Conservation (phyloP, 1,139 yeast genomes). For the Pichia sp. region DNA sequence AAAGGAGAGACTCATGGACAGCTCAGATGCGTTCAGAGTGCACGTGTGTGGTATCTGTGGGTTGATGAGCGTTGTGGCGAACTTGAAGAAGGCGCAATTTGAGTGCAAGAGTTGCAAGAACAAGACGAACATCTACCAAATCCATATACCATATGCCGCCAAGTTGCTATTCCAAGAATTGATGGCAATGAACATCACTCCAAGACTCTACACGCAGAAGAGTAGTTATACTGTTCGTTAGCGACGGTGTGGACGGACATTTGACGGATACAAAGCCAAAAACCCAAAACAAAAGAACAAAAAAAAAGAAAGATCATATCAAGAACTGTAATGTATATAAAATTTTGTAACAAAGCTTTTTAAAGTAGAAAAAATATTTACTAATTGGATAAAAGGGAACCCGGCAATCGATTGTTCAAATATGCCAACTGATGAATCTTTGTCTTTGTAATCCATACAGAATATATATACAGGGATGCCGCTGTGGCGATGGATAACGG, state of each 20-base stretch:
- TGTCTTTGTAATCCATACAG: not conserved
- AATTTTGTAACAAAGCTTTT: slow-evolving; percentile 6
- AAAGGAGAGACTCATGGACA: slow-evolving; percentile 97
- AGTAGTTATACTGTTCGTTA: slow-evolving; percentile 31
- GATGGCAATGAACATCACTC: slow-evolving; percentile 97
- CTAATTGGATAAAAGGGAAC: not conserved
- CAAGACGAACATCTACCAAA: slow-evolving; percentile 96
- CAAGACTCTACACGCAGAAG: slow-evolving; percentile 68
- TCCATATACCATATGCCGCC: slow-evolving; percentile 96
- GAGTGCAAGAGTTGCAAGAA: slow-evolving; percentile 98
- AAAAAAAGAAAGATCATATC: not conserved
- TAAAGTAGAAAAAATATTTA: slow-evolving; percentile 2
- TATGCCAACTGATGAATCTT: too few species aligned
- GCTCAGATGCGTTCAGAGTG: slow-evolving; percentile 97
- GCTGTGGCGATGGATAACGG: not conserved
- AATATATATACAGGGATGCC: not conserved
- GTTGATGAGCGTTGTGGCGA: slow-evolving; percentile 95
- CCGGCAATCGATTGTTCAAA: too few species aligned
- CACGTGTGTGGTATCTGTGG: slow-evolving; percentile 99
- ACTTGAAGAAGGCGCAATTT: slow-evolving; percentile 92
- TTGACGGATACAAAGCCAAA: not conserved
- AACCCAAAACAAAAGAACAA: not conserved
- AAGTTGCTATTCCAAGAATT: slow-evolving; percentile 94
- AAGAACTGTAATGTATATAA: slow-evolving; percentile 9
- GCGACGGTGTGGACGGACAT: not conserved